Evolutionary conservation across 805 yeast species (phyloP).

Genomic region (Metschnikowia lunata): DNA sequence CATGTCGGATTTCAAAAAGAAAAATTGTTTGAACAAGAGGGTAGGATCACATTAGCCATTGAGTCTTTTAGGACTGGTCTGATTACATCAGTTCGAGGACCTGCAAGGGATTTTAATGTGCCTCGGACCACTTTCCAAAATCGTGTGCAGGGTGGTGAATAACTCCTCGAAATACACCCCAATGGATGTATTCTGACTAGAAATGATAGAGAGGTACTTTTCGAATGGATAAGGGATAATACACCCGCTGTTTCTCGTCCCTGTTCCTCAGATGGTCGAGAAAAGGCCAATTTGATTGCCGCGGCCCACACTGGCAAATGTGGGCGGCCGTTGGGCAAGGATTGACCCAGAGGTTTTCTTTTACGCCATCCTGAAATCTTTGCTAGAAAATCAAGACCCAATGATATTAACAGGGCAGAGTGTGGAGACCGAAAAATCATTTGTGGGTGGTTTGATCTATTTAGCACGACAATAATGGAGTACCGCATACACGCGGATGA

Average conservation of each 20-base stretch:
- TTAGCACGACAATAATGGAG: not conserved
- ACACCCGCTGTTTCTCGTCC: not conserved
- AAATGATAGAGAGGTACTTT: not conserved
- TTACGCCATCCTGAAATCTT: too few relatives aligned
- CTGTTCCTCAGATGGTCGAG: not conserved
- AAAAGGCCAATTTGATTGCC: not conserved
- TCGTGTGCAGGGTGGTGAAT: too few relatives aligned
- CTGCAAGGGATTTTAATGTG: too few relatives aligned
- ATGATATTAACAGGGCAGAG: not conserved
- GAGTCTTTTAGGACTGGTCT: not conserved
- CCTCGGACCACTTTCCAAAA: too few relatives aligned
- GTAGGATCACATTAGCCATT: not conserved
- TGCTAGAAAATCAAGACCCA: not conserved
- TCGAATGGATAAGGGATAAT: not conserved
- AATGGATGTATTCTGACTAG: too few relatives aligned
- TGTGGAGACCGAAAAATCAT: not conserved
- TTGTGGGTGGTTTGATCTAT: not conserved
- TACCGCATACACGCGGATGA: not conserved
- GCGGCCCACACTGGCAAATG: not conserved
- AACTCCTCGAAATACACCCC: too few relatives aligned
- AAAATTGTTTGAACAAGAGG: not conserved
- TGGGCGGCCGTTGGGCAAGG: not conserved
- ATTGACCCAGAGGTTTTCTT: not conserved
- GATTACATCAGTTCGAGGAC: too few relatives aligned
- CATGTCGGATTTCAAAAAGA: not conserved